These are phyloP conservation scores for Centella asiatica DNA, from an alignment of 129 eudicot species.

Conservation along the genomic window DNA sequence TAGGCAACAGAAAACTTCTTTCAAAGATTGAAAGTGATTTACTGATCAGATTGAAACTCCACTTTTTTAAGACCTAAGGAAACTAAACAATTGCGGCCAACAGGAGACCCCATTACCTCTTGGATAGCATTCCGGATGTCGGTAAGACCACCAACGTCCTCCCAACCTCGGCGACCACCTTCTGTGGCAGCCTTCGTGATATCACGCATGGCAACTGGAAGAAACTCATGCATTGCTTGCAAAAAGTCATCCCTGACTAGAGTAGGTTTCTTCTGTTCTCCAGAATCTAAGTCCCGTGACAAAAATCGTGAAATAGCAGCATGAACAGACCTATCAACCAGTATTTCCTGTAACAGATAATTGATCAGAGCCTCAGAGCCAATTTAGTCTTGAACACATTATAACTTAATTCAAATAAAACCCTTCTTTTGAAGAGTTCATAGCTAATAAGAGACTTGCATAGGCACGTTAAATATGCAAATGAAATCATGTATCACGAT, in stretches of 20 bases:
- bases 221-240: slow-evolving; percentile 76
- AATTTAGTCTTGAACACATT: background rate
- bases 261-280: slow-evolving; percentile 40
- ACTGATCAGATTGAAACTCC: too few species aligned
- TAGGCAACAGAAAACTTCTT: too few species aligned
- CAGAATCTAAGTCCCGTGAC: slow-evolving; percentile 33
- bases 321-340: slow-evolving; percentile 83
- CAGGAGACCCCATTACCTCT: slow-evolving; percentile 46
- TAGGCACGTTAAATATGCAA: background rate
- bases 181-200: slow-evolving; percentile 64
- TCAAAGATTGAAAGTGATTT: too few species aligned
- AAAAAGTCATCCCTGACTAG: slow-evolving; percentile 65
- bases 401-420: too few species aligned
- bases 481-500: background rate
- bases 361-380: background rate
- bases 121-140: slow-evolving; percentile 74
- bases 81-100: background rate
- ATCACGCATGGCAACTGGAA: slow-evolving; percentile 97
- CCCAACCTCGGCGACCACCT: slow-evolving; percentile 86
- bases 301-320: slow-evolving; percentile 71
- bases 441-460: background rate
- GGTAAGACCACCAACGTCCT: slow-evolving; percentile 89
- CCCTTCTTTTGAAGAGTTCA: background rate
- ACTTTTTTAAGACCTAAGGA: too few species aligned
- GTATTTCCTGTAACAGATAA: slow-evolving; percentile 52